Percentiles rank a stretch among this genome's conserved stretches.
Evolutionary conservation across 768 basidiomycete genomes (phyloP).

Genomic region (Tulasnella sp.): DNA sequence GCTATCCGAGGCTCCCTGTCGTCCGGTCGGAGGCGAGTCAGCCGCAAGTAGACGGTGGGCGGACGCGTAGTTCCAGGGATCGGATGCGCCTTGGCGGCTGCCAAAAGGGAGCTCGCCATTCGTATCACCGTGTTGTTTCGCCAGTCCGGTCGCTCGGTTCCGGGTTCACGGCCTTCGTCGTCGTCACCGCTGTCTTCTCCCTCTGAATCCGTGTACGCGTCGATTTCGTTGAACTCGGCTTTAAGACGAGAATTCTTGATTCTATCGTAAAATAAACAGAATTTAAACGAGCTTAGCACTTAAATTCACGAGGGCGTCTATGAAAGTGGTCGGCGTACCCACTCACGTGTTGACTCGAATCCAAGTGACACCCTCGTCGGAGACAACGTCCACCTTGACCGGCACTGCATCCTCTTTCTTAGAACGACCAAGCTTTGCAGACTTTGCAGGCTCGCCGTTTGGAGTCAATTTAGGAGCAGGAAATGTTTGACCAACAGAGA

Average conservation of each 20-base stretch:
- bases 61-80: slow-evolving; percentile 26
- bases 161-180: slow-evolving; percentile 11
- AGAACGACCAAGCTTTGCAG: slow-evolving; percentile 11
- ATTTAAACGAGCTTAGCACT: neutral
- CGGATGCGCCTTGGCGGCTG: slow-evolving; percentile 50
- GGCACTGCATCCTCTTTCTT: neutral
- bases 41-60: slow-evolving; percentile 40
- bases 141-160: slow-evolving; percentile 24
- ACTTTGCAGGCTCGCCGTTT: slow-evolving; percentile 2
- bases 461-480: slow-evolving; percentile 17
- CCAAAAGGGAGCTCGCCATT: slow-evolving; percentile 56
- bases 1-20: slow-evolving; percentile 44
- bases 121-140: slow-evolving; percentile 49
- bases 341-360: slow-evolving; percentile 81
- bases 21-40: slow-evolving; percentile 45
- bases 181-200: slow-evolving; percentile 19
- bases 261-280: slow-evolving; percentile 27
- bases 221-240: slow-evolving; percentile 74
- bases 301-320: neutral
- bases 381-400: slow-evolving; percentile 73
- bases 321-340: neutral
- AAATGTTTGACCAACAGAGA: slow-evolving; percentile 49
- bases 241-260: slow-evolving; percentile 66
- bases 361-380: slow-evolving; percentile 64
- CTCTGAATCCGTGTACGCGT: slow-evolving; percentile 47